These are phyloP conservation scores for Euphorbia peplus DNA, from an alignment of 345 rosid species.

Conservation along the genomic window DNA sequence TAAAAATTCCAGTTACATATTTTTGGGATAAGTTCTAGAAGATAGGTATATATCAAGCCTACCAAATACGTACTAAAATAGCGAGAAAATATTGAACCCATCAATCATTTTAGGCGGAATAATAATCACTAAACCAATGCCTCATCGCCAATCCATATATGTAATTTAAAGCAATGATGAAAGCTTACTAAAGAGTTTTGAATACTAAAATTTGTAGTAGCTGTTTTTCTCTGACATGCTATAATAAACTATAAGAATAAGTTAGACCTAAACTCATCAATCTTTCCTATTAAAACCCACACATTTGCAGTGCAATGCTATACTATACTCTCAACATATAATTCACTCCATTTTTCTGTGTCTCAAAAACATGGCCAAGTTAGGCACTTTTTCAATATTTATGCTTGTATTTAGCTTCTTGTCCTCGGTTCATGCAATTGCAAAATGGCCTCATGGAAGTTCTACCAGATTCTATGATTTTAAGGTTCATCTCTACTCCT, in stretches of 20 bases:
- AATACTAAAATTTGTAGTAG: too few species aligned
- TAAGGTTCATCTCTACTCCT: conserved; percentile 36
- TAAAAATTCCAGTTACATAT: too few species aligned
- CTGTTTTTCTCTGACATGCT: neutral
- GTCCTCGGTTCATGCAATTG: conserved; percentile 19
- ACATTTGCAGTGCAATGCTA: too few species aligned
- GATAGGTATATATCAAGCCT: too few species aligned
- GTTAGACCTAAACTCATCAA: neutral
- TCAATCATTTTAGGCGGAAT: too few species aligned
- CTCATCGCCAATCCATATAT: conserved; percentile 19
- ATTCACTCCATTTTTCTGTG: conserved; percentile 2
- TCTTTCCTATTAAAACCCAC: neutral
- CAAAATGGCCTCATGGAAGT: conserved; percentile 32
- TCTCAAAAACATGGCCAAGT: conserved; percentile 32
- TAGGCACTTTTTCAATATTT: conserved; percentile 19
- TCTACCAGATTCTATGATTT: conserved; percentile 72
- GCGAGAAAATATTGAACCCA: too few species aligned
- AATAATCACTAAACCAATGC: conserved; percentile 58
- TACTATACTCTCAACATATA: neutral
- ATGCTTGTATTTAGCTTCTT: conserved; percentile 29
- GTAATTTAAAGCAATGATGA: conserved; percentile 49
- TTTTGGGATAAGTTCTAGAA: too few species aligned
- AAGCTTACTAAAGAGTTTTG: conserved; percentile 41
- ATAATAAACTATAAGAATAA: neutral
- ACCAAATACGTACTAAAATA: too few species aligned